These are phyloP conservation scores for Colletotrichum brevisporum DNA, from an alignment of 2,329 filamentous ascomycete genomes.

Conservation along the genomic window DNA sequence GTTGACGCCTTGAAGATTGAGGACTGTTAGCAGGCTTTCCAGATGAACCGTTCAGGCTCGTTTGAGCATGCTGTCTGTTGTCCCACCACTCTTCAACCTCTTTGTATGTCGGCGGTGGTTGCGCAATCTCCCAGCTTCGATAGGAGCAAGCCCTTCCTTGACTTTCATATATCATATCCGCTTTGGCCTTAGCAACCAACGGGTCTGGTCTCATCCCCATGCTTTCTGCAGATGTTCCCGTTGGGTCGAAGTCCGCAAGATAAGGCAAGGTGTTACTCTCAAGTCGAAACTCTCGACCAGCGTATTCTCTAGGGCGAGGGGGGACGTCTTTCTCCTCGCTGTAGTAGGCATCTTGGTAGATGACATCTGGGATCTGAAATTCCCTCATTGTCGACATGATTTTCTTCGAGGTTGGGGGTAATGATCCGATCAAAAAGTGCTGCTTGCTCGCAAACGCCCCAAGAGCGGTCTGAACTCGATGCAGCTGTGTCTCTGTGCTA, in stretches of 20 bases:
- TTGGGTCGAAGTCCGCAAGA: conserved; percentile 82
- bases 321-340: conserved; percentile 88
- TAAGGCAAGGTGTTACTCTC: conserved; percentile 82
- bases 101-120: conserved; percentile 76
- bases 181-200: conserved; percentile 63
- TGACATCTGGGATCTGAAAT: conserved; percentile 73
- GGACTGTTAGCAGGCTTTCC: conserved; percentile 37
- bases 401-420: conserved; percentile 54
- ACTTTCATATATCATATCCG: conserved; percentile 64
- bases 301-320: conserved; percentile 83
- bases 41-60: conserved; percentile 39
- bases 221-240: conserved; percentile 67
- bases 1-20: conserved; percentile 50
- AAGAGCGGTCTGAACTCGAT: conserved; percentile 17
- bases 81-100: conserved; percentile 81
- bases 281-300: conserved; percentile 86
- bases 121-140: conserved; percentile 82
- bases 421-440: conserved; percentile 49
- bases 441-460: conserved; percentile 34
- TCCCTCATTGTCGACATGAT: conserved; percentile 70
- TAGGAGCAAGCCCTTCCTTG: conserved; percentile 69
- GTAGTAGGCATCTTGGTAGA: conserved; percentile 91
- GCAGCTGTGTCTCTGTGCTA: conserved; percentile 22
- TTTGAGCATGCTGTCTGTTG: conserved; percentile 47
- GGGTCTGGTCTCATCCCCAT: conserved; percentile 65